Evolutionary conservation across 1,284 basidiomycete species (phyloP).

Genomic region (Boletus semigastroideus): DNA sequence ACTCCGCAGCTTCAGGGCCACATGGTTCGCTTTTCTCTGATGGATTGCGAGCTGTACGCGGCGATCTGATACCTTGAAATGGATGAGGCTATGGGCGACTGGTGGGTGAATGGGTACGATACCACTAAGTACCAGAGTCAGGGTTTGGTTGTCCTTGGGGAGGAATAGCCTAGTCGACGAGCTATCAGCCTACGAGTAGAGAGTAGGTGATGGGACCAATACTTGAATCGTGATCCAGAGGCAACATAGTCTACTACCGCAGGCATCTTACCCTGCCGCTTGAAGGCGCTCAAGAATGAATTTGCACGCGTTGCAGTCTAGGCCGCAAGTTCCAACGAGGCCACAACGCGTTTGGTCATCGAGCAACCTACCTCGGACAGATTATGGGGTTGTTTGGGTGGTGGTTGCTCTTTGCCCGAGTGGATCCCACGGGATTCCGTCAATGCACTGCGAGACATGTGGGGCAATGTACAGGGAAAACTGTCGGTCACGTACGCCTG

Average conservation of each 20-base stretch:
- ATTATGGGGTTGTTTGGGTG: slow-evolving; percentile 74
- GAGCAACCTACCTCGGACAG: slow-evolving; percentile 69
- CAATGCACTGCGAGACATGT: slow-evolving; percentile 43
- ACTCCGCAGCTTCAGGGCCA: slow-evolving; percentile 82
- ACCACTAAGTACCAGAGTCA: slow-evolving; percentile 89
- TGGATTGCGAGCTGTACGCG: slow-evolving; percentile 76
- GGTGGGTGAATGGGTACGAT: slow-evolving; percentile 17
- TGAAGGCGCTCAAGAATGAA: slow-evolving; percentile 89
- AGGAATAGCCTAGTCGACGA: slow-evolving; percentile 61
- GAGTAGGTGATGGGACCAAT: slow-evolving; percentile 6
- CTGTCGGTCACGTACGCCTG: slow-evolving; percentile 65
- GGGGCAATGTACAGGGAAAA: background rate
- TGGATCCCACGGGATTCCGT: slow-evolving; percentile 86
- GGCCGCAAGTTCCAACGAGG: slow-evolving; percentile 9
- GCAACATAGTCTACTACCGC: slow-evolving; percentile 94
- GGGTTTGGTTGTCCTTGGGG: slow-evolving; percentile 88
- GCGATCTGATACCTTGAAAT: slow-evolving; percentile 73
- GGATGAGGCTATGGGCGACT: slow-evolving; percentile 6
- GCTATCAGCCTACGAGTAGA: slow-evolving; percentile 6
- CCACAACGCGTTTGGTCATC: background rate
- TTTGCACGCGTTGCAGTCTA: slow-evolving; percentile 74
- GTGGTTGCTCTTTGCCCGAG: slow-evolving; percentile 84
- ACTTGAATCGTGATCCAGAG: slow-evolving; percentile 93
- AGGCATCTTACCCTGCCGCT: slow-evolving; percentile 80
- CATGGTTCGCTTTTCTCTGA: slow-evolving; percentile 90